Conservation (phyloP, 176 grass and related monocot genomes). For the Secale cereale region DNA sequence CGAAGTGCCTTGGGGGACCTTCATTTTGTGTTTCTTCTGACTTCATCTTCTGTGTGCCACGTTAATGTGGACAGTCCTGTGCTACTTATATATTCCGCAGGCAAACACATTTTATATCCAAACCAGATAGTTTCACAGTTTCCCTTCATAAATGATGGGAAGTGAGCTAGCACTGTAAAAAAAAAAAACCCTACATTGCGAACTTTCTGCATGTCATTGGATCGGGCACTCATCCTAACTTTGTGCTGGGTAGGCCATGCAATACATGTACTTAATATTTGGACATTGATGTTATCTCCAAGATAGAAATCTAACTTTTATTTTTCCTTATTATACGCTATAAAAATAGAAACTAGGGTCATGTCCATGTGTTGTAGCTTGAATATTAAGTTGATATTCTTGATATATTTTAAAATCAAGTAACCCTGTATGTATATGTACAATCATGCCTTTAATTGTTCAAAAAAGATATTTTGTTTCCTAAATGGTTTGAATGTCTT, state of each 20-base stretch:
- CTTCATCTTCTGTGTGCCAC: background rate
- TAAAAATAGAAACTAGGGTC: too few species aligned
- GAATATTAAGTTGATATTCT: too few species aligned
- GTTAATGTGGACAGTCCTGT: background rate
- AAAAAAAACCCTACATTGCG: background rate
- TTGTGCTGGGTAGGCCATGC: background rate
- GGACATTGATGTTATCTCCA: background rate
- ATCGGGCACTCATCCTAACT: background rate
- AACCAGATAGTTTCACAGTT: background rate
- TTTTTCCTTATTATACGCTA: background rate
- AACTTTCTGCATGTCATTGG: background rate
- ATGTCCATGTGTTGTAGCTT: too few species aligned
- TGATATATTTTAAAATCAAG: too few species aligned
- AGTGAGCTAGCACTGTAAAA: background rate
- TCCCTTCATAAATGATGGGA: background rate
- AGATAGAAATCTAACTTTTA: background rate
- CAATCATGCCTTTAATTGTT: too few species aligned
- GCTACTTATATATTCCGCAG: background rate
- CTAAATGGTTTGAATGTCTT: too few species aligned
- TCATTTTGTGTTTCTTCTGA: constrained; percentile 5
- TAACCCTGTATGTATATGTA: too few species aligned
- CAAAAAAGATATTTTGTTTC: too few species aligned
- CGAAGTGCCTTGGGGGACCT: background rate
- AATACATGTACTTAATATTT: background rate
- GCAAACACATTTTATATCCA: background rate